phyloP scores from a whole-genome alignment of 1,284 basidiomycete genomes.

The Anthracocystis panici-leucophaei region DNA sequence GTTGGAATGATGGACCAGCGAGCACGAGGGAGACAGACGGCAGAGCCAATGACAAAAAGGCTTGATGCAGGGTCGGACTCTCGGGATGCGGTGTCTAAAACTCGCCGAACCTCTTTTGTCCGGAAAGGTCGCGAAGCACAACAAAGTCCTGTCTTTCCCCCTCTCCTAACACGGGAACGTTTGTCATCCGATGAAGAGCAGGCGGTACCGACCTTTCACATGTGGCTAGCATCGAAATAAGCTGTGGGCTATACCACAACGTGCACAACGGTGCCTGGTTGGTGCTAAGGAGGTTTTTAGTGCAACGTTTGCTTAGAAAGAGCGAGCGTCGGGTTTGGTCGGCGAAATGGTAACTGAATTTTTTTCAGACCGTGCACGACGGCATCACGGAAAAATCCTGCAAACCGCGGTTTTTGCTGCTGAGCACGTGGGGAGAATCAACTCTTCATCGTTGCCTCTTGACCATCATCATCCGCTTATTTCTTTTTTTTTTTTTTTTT shows the following conservation, averaged over 20 bases:
- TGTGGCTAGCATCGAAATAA: too few species aligned
- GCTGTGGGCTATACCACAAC: too few species aligned
- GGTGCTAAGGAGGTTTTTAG: background rate
- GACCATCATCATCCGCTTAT: background rate
- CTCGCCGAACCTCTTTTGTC: constrained; percentile 15
- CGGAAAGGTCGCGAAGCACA: background rate
- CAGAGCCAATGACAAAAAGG: background rate
- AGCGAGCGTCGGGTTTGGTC: constrained; percentile 1
- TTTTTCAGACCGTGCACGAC: background rate
- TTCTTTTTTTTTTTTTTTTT: too few species aligned
- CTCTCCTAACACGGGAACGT: too few species aligned
- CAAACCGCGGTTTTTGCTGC: too few species aligned
- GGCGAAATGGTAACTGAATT: too few species aligned
- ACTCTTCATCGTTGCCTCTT: background rate
- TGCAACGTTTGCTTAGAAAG: background rate
- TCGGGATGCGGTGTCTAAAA: constrained; percentile 36
- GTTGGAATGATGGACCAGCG: background rate
- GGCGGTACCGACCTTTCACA: too few species aligned
- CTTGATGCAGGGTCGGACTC: constrained; percentile 26
- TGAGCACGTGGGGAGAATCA: background rate
- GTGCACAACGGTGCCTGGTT: background rate
- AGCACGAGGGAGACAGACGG: too few species aligned
- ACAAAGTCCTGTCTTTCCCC: too few species aligned
- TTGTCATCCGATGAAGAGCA: too few species aligned
- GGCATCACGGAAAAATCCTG: too few species aligned